A percentile compares a stretch with the other conserved stretches of the same genome.
Conservation (phyloP, 257 asterid genomes). For the Marsdenia floribunda region DNA sequence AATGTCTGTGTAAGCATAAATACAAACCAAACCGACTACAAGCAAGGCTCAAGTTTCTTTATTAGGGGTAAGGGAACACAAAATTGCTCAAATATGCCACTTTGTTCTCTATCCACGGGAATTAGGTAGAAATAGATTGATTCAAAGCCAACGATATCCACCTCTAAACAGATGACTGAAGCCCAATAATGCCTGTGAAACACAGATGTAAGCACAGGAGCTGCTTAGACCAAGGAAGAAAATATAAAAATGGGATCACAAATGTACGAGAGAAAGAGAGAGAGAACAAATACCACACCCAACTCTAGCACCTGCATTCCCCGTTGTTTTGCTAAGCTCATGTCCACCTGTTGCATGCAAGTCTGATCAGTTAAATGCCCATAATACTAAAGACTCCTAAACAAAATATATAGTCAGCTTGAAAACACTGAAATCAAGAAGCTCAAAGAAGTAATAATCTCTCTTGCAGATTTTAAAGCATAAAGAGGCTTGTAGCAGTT, state of each 20-base stretch:
- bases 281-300: constrained; percentile 64
- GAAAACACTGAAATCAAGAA: background rate
- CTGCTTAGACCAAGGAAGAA: background rate
- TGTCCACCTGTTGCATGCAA: constrained; percentile 61
- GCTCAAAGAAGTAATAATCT: background rate
- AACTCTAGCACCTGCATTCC: constrained; percentile 90
- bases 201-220: background rate
- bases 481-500: background rate
- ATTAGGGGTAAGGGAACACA: background rate
- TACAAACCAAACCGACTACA: background rate
- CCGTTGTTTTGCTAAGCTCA: constrained; percentile 86
- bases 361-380: constrained; percentile 4
- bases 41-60: background rate
- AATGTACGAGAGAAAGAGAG: background rate
- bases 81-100: background rate
- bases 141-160: background rate
- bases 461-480: background rate
- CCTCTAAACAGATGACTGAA: constrained; percentile 67
- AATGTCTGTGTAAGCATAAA: background rate
- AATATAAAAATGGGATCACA: background rate
- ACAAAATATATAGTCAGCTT: background rate
- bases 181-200: constrained; percentile 84
- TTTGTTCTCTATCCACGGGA: background rate
- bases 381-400: background rate
- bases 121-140: background rate